Evolutionary conservation across 2,329 filamentous ascomycete species (phyloP).

Genomic region (Paraphaeosphaeria minitans): DNA sequence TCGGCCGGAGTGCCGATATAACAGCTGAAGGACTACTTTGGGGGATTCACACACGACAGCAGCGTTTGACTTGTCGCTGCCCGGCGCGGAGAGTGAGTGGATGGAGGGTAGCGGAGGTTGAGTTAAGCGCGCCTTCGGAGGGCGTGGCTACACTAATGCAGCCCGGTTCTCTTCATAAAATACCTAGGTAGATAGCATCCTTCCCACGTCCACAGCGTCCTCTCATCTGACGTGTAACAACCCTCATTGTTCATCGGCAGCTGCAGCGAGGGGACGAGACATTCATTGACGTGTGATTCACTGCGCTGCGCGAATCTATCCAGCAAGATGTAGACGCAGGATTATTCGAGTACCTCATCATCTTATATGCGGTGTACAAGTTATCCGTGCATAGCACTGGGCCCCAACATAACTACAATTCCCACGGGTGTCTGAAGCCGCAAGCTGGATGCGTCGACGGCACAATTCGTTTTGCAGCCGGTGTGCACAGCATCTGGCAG

Average conservation of each 20-base stretch:
- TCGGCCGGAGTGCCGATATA: constrained; percentile 21
- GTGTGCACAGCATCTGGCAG: background rate
- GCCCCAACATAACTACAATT: background rate
- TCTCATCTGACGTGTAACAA: background rate
- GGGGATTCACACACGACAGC: constrained; percentile 11
- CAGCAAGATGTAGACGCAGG: background rate
- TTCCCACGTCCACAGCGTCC: background rate
- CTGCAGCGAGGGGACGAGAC: background rate
- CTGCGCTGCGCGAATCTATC: background rate
- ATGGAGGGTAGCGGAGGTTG: constrained; percentile 26
- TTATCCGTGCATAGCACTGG: background rate
- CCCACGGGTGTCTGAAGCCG: background rate
- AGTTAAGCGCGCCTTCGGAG: constrained; percentile 1
- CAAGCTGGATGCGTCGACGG: background rate
- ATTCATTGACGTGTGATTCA: too few species aligned
- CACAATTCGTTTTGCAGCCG: background rate
- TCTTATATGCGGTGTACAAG: background rate
- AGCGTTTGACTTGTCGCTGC: constrained; percentile 18
- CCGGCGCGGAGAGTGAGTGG: constrained; percentile 18
- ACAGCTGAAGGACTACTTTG: constrained; percentile 30
- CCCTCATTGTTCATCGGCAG: background rate
- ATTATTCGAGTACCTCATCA: background rate
- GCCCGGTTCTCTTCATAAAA: constrained; percentile 5
- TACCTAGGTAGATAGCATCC: background rate
- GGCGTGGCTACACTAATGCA: constrained; percentile 3